Percentiles rank a stretch among this genome's conserved stretches.
These are phyloP conservation scores for Penicillium sp. DNA, from an alignment of 2,329 filamentous ascomycete genomes.

Conservation along the genomic window DNA sequence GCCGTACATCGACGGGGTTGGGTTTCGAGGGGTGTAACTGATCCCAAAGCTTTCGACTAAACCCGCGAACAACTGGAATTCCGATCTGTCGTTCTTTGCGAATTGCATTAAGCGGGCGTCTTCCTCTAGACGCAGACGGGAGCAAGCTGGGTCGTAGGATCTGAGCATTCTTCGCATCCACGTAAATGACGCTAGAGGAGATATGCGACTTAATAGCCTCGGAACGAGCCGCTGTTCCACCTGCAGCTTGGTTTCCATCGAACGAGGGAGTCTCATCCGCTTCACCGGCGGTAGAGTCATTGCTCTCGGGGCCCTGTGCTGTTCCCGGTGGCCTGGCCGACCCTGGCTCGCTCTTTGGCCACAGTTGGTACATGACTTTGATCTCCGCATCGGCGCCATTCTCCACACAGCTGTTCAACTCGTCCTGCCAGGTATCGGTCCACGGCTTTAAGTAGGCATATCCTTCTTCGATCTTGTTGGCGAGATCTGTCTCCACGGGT, in stretches of 20 bases:
- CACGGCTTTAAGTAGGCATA: conserved; percentile 84
- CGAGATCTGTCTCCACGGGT: conserved; percentile 78
- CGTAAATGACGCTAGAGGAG: conserved; percentile 82
- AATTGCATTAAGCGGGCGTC: conserved; percentile 79
- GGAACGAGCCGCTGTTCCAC: conserved; percentile 41
- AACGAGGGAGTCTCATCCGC: conserved; percentile 12
- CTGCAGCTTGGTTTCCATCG: conserved; percentile 43
- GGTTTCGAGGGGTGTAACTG: conserved; percentile 61
- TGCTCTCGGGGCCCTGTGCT: conserved; percentile 37
- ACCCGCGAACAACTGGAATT: conserved; percentile 83
- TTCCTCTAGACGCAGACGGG: conserved; percentile 80
- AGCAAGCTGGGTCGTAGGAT: conserved; percentile 81
- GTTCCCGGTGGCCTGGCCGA: conserved; percentile 36
- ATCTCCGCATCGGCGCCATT: conserved; percentile 87
- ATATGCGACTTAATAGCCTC: conserved; percentile 60
- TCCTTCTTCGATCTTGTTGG: conserved; percentile 89
- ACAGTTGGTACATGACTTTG: conserved; percentile 81
- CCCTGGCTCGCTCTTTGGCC: conserved; percentile 60
- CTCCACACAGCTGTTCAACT: conserved; percentile 84
- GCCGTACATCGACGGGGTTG: conserved; percentile 41
- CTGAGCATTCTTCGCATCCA: conserved; percentile 72
- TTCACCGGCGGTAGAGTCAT: conserved; percentile 22
- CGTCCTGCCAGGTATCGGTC: conserved; percentile 89
- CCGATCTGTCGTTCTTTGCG: conserved; percentile 80
- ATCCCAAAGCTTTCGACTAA: conserved; percentile 75